Evolutionary conservation across 441 rosid genomes (phyloP).

Genomic region (Gossypium trilobum): DNA sequence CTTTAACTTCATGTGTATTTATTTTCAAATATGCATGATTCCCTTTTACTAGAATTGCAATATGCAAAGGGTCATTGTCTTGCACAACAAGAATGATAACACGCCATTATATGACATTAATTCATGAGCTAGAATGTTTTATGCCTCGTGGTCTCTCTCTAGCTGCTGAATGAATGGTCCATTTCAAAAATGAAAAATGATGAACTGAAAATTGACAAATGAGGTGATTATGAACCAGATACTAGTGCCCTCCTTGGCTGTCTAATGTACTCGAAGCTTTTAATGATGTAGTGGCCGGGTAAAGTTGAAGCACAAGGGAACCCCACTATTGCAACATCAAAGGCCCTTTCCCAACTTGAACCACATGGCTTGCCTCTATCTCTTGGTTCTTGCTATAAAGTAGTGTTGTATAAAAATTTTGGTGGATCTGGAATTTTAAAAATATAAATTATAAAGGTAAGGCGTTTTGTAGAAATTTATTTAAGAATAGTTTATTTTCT

Average conservation of each 20-base stretch:
- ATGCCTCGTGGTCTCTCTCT: neutral
- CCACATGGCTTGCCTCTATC: slow-evolving; percentile 14
- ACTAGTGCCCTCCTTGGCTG: neutral
- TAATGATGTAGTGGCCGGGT: neutral
- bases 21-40: neutral
- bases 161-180: neutral
- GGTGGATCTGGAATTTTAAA: too few relatives aligned
- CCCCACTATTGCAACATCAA: slow-evolving; percentile 17
- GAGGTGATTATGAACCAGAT: neutral
- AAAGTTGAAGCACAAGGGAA: neutral
- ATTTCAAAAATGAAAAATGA: neutral
- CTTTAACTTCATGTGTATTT: neutral
- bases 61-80: neutral
- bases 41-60: neutral
- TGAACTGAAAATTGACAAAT: neutral
- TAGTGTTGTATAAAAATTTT: too few relatives aligned
- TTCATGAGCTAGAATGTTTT: neutral
- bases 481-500: too few relatives aligned
- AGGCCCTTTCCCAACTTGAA: neutral
- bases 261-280: neutral
- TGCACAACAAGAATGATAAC: neutral
- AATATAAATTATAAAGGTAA: too few relatives aligned
- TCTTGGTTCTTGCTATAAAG: neutral
- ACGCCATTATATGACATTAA: neutral
- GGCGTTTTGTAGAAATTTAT: too few relatives aligned